A percentile compares a stretch with the other conserved stretches of the same genome.
These are phyloP conservation scores for Actinomucor elegans DNA, from an alignment of 371 early-diverging fungal species.

Conservation along the genomic window DNA sequence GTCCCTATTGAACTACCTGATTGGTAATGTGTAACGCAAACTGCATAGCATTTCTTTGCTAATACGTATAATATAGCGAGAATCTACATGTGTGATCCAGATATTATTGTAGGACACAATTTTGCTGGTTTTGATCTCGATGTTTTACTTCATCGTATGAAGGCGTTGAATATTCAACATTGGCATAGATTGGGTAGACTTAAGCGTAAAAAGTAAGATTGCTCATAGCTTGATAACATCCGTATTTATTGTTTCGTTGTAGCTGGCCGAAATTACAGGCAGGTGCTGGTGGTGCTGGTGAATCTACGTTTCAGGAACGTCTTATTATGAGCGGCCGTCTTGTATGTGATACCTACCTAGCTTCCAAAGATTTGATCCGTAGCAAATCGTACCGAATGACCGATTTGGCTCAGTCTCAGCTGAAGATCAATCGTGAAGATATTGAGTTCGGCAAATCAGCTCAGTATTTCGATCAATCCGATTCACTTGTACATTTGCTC, in stretches of 20 bases:
- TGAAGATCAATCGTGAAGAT: constrained; percentile 83
- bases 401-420: constrained; percentile 73
- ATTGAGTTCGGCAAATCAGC: constrained; percentile 82
- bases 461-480: constrained; percentile 64
- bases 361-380: constrained; percentile 84
- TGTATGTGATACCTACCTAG: constrained; percentile 93
- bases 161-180: constrained; percentile 66
- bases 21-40: constrained; percentile 52
- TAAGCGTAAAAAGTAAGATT: constrained; percentile 67
- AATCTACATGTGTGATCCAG: constrained; percentile 84
- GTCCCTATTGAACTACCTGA: constrained; percentile 66
- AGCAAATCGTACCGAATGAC: constrained; percentile 89
- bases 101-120: constrained; percentile 96
- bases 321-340: constrained; percentile 87
- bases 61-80: constrained; percentile 44
- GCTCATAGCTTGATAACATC: neutral
- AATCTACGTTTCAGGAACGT: constrained; percentile 73
- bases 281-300: constrained; percentile 85
- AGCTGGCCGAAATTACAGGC: constrained; percentile 79
- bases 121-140: constrained; percentile 95
- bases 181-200: constrained; percentile 77
- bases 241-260: neutral
- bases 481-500: constrained; percentile 66
- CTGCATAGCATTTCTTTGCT: no score
- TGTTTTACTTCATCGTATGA: constrained; percentile 94